phyloP scores from a whole-genome alignment of 805 yeast species.

The Yueomyces sp. region DNA sequence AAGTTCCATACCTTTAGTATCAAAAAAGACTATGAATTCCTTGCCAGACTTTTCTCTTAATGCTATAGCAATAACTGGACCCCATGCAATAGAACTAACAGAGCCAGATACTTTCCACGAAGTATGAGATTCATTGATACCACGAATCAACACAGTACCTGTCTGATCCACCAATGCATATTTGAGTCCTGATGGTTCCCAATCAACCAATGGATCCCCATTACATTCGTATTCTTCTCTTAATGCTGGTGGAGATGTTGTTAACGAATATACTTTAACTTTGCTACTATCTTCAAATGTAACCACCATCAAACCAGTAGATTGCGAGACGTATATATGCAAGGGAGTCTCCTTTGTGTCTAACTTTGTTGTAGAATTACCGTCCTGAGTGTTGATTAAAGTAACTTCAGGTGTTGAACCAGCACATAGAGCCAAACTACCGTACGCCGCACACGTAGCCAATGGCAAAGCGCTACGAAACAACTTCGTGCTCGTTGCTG shows the following conservation, averaged over 20 bases:
- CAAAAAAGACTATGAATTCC: too few relatives aligned
- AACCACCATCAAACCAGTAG: slow-evolving; percentile 43
- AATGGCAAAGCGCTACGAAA: slow-evolving; percentile 13
- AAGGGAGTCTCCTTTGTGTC: slow-evolving; percentile 41
- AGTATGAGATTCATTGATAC: too few relatives aligned
- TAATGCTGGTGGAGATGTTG: background rate
- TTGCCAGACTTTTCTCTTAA: too few relatives aligned
- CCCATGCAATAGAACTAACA: too few relatives aligned
- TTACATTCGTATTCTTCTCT: too few relatives aligned
- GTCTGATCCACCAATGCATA: too few relatives aligned
- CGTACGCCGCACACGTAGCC: slow-evolving; percentile 42
- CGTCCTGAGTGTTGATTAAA: slow-evolving; percentile 30
- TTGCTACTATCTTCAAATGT: slow-evolving; percentile 32
- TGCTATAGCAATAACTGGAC: too few relatives aligned
- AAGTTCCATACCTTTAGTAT: too few relatives aligned
- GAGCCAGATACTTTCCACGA: too few relatives aligned
- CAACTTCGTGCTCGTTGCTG: slow-evolving; percentile 27
- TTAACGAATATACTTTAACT: slow-evolving; percentile 34
- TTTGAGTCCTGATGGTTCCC: too few relatives aligned
- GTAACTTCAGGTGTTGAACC: slow-evolving; percentile 53
- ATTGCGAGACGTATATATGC: slow-evolving; percentile 40
- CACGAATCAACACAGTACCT: too few relatives aligned
- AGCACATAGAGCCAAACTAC: slow-evolving; percentile 43
- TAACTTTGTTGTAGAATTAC: slow-evolving; percentile 17
- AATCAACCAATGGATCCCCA: too few relatives aligned